phyloP scores from a whole-genome alignment of 108 stramenopile species.

The Schizochytrium sp. region DNA sequence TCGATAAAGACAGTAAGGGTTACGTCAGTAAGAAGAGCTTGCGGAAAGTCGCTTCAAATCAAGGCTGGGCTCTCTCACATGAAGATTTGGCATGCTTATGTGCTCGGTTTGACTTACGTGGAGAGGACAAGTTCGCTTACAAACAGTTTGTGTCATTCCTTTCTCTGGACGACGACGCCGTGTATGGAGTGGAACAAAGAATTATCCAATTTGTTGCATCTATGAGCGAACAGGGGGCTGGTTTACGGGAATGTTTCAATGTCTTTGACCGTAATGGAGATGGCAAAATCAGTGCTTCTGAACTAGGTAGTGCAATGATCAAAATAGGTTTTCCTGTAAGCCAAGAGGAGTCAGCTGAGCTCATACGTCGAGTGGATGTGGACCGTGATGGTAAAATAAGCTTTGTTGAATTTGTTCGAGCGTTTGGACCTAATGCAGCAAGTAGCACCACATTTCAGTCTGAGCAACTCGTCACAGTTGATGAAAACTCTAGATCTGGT shows the following conservation, averaged over 20 bases:
- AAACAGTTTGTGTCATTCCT: constrained; percentile 48
- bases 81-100: constrained; percentile 25
- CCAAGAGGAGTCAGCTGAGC: not conserved
- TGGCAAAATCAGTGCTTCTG: constrained; percentile 6
- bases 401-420: constrained; percentile 50
- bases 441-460: no score
- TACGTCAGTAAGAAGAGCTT: constrained; percentile 27
- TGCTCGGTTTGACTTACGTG: constrained; percentile 41
- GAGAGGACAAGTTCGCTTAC: constrained; percentile 58
- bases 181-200: constrained; percentile 27
- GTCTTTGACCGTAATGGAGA: constrained; percentile 50
- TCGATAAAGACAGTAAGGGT: constrained; percentile 17
- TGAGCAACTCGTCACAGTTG: not conserved
- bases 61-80: constrained; percentile 26
- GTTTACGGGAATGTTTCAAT: constrained; percentile 11
- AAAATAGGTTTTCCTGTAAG: constrained; percentile 57
- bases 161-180: constrained; percentile 49
- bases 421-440: not conserved
- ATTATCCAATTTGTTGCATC: constrained; percentile 10
- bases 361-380: constrained; percentile 52
- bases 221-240: constrained; percentile 16
- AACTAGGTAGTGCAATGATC: constrained; percentile 26
- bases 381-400: constrained; percentile 64
- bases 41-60: constrained; percentile 29
- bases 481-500: not conserved